Base-by-base conservation (phyloP, 1,284 basidiomycete species). In the Sanghuangporus sanghuang region DNA sequence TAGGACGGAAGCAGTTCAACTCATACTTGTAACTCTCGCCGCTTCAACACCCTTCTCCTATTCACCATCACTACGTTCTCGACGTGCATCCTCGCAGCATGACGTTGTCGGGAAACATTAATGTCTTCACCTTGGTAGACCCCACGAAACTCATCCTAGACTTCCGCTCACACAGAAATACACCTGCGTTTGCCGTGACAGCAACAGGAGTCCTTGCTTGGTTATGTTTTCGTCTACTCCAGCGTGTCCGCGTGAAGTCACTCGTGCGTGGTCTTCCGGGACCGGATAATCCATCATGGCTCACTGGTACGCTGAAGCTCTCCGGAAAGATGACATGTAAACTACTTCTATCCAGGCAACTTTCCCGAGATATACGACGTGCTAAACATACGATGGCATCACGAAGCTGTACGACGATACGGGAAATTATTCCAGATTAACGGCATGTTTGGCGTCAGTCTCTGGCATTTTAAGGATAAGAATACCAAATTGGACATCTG, bases 371-470 rank as follows among this genome's bases (percentile, higher is more conserved):
- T 64, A 39, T 64, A 64, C 23, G 63, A 64, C 27, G 58, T 60
- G 11, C 36, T 61, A 11, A 64, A 64, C 46, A 14, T 64, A 16
- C 40, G 46, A 57, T 64, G 63, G 63, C 63, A 64, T 38, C 59
- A 64, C 9, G 63, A 56, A 23, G 48, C 53, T 46, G 65, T 16
- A 32, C 66, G 14, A 50, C 66, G 62, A 4, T 72, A 70, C 27
- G 70, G 67, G 7, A 58, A 63, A 5, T 62, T 71, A 14, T 54
- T 67, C n/a, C 69, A 66, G 38, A 53, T 73, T 7, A 60, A 71
- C 36, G 67, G 67, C 1, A 65, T 71, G 48, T 67, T 74, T 27
- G 71, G 72, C 2, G 72, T 73, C 57, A 39, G 69, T 44, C 14
- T 46, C 23, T 60, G 18, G 23, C 3, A 4, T 32, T 32, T 14